phyloP scores from a whole-genome alignment of 306 rosid species.

The Vigna trinervia region DNA sequence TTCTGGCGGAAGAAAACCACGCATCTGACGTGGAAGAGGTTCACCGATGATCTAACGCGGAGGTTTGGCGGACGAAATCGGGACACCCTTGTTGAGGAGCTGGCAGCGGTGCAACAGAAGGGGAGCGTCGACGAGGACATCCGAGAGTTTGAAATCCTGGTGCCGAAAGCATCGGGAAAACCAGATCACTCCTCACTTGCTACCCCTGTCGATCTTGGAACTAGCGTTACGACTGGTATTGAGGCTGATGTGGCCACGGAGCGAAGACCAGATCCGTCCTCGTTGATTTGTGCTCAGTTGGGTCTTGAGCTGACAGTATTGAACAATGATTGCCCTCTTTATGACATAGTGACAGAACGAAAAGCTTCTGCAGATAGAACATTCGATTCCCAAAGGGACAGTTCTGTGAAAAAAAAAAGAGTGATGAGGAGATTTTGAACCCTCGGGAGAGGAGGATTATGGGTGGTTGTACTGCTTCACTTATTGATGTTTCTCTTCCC shows the following conservation, averaged over 20 bases:
- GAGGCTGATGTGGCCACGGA: slow-evolving; percentile 98
- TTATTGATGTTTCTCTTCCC: slow-evolving; percentile 94
- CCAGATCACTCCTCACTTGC: slow-evolving; percentile 79
- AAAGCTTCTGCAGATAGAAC: slow-evolving; percentile 72
- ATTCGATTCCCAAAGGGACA: slow-evolving; percentile 42
- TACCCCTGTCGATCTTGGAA: slow-evolving; percentile 98
- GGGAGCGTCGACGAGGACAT: too few relatives aligned
- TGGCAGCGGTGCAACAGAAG: too few relatives aligned
- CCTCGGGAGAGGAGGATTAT: slow-evolving; percentile 97
- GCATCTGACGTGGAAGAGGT: too few relatives aligned
- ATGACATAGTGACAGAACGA: slow-evolving; percentile 77
- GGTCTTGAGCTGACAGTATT: slow-evolving; percentile 91
- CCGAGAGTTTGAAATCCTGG: too few relatives aligned
- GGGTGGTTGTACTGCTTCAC: slow-evolving; percentile 98
- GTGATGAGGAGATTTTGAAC: slow-evolving; percentile 66
- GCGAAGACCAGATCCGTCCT: slow-evolving; percentile 98
- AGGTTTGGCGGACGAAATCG: too few relatives aligned
- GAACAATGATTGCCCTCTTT: slow-evolving; percentile 96
- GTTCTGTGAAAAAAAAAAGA: slow-evolving; percentile 41
- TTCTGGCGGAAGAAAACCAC: too few relatives aligned
- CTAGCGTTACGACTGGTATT: slow-evolving; percentile 98
- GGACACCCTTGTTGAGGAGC: too few relatives aligned
- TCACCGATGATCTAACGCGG: too few relatives aligned
- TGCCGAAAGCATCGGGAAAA: too few relatives aligned
- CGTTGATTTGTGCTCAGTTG: slow-evolving; percentile 92